phyloP scores from a whole-genome alignment of 305 asterid species.

The Rubia peregrina region DNA sequence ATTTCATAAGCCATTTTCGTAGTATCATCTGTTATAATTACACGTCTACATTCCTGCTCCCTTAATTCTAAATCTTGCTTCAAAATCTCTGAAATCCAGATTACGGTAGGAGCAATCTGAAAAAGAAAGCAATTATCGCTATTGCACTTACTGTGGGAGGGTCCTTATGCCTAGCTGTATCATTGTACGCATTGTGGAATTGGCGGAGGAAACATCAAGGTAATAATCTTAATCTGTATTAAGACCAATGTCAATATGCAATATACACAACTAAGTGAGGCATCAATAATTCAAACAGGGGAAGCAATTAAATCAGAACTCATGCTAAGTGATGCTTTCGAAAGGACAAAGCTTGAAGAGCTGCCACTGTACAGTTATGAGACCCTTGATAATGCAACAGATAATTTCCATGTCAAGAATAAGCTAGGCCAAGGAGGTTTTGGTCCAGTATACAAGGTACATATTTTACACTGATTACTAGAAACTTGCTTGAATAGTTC shows the following conservation, averaged over 20 bases:
- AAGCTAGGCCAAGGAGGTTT: slow-evolving; percentile 4
- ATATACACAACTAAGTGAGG: neutral
- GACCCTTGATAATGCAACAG: neutral
- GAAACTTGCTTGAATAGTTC: neutral
- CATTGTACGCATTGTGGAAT: neutral
- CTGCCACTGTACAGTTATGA: neutral
- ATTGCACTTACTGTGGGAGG: neutral
- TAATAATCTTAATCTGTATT: neutral
- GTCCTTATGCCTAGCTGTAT: neutral
- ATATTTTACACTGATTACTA: neutral
- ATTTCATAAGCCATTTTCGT: neutral
- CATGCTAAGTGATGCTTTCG: neutral
- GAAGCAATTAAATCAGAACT: neutral
- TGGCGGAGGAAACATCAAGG: neutral
- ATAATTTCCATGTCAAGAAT: neutral
- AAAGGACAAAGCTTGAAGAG: neutral
- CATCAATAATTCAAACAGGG: neutral
- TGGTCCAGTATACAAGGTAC: slow-evolving; percentile 2
- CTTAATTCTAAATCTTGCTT: neutral
- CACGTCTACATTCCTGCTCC: neutral
- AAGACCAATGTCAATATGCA: neutral
- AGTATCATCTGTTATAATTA: neutral
- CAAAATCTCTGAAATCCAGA: neutral
- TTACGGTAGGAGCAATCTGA: neutral
- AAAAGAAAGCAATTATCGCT: neutral